Base-by-base conservation (phyloP, 2,329 filamentous ascomycete species). In the Diaporthe sp. region DNA sequence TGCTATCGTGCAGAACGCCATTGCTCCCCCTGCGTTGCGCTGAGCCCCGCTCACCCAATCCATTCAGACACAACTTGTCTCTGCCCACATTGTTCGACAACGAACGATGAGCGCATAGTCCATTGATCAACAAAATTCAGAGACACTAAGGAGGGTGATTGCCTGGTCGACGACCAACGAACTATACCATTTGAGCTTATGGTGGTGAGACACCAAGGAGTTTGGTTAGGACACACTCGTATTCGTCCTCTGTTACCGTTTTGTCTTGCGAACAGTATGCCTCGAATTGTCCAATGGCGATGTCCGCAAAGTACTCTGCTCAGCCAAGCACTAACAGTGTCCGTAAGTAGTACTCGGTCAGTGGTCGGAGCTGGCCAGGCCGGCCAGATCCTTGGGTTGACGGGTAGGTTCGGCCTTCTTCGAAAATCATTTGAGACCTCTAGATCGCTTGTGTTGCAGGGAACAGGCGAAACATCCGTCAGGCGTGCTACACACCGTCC, bases 81-180 rank as follows among this genome's bases (percentile, higher is more conserved):
- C 64, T 68, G 64, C 15, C 64, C 33, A 68, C 47, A 68, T 68
- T 68, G 47, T 40, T 68, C 47, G n/a, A 40, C 38, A 52, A 52
- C 47, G 47, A 40, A 38, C 30, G 45, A 67, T 67, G 45, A 35
- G 30, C 28, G 30, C 61, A 47, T 52, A 50, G 45, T 47, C 40
- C 28, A 50, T 67, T 38, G 45, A 52, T 38, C 13, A 50, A 35
- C 45, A 67, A 40, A 15, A 52, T 15, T n/a, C 28, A 52, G 28
- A 67, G 61, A 67, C 61, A 50, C 19, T 10, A 35, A 25, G 28
- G 30, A 52, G 30, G 35, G 30, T 2, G 40, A 17, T 66, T 47
- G 28, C 42, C 25, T 30, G 25, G 9, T 30, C 30, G 22, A 50
- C 28, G 42, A 50, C 42, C 12, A 45, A 35, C 28, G 28, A 50